These are phyloP conservation scores for Striga hermonthica DNA, from an alignment of 305 asterid species.

Conservation along the genomic window DNA sequence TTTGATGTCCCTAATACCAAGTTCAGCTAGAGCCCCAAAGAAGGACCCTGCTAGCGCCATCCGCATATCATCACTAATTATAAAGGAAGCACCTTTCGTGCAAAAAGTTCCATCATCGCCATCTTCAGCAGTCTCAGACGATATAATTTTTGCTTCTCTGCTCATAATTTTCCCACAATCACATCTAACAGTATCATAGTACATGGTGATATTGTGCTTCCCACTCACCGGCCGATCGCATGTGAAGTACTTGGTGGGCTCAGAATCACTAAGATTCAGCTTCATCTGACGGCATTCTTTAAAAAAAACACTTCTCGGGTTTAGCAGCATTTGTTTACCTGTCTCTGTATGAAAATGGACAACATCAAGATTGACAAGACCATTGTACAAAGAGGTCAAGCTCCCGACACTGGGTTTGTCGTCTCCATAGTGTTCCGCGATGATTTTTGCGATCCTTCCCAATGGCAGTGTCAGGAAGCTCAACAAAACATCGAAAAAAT, in stretches of 20 bases:
- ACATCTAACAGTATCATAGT: constrained; percentile 1
- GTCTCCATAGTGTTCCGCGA: background rate
- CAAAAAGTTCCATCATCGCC: background rate
- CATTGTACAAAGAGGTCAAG: constrained; percentile 15
- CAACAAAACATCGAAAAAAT: constrained; percentile 11
- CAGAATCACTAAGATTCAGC: constrained; percentile 8
- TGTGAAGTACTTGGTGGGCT: constrained; percentile 1
- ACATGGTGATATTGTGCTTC: background rate
- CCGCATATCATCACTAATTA: constrained; percentile 16
- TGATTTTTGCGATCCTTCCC: constrained; percentile 5
- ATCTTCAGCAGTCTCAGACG: background rate
- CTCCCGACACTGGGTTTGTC: constrained; percentile 22
- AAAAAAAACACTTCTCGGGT: constrained; percentile 15
- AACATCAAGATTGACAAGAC: background rate
- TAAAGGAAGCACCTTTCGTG: background rate
- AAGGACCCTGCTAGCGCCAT: background rate
- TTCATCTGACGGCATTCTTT: background rate
- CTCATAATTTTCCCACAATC: background rate
- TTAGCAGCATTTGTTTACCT: constrained; percentile 11
- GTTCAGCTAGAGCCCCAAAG: background rate
- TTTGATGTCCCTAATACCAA: background rate
- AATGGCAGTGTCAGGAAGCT: constrained; percentile 26
- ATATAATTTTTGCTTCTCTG: background rate
- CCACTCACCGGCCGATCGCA: background rate
- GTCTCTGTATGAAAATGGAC: background rate